Evolutionary conservation across 2,329 filamentous ascomycete genomes (phyloP).

Genomic region (Ceratocystis variospora): DNA sequence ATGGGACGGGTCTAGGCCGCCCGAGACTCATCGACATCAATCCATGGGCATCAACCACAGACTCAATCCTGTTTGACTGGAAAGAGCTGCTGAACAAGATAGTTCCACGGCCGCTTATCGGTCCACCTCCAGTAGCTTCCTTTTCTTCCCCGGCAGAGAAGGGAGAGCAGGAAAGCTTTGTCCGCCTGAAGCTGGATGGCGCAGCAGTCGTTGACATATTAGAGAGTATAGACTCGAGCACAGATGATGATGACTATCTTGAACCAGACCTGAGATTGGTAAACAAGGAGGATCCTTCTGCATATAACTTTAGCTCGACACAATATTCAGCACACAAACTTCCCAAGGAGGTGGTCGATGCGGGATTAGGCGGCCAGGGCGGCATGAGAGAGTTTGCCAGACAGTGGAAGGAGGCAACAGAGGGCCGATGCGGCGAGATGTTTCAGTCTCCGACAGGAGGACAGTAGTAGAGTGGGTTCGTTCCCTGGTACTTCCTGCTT

Average conservation of each 20-base stretch:
- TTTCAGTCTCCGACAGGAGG: slow-evolving; percentile 26
- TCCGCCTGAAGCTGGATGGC: slow-evolving; percentile 21
- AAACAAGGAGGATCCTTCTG: slow-evolving; percentile 71
- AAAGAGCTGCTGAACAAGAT: slow-evolving; percentile 64
- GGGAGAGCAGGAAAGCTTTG: slow-evolving; percentile 12
- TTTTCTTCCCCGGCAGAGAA: slow-evolving; percentile 26
- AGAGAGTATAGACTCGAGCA: slow-evolving; percentile 22
- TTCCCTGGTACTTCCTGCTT: background rate
- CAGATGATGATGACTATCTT: slow-evolving; percentile 27
- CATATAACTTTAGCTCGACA: slow-evolving; percentile 69
- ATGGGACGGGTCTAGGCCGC: slow-evolving; percentile 44
- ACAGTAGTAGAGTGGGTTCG: too few relatives aligned
- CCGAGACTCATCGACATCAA: slow-evolving; percentile 90
- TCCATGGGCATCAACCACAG: slow-evolving; percentile 80
- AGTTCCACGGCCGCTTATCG: slow-evolving; percentile 44
- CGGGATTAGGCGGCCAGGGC: slow-evolving; percentile 52
- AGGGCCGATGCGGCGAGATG: slow-evolving; percentile 30
- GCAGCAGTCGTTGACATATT: slow-evolving; percentile 21
- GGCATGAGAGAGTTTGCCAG: slow-evolving; percentile 68
- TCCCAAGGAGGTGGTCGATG: slow-evolving; percentile 78
- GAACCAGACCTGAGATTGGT: slow-evolving; percentile 72
- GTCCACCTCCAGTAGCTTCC: slow-evolving; percentile 28
- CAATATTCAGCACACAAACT: slow-evolving; percentile 94
- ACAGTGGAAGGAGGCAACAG: slow-evolving; percentile 53
- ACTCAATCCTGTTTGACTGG: slow-evolving; percentile 83